Conservation (phyloP, 176 grass and related monocot genomes). For the Cocos nucifera region DNA sequence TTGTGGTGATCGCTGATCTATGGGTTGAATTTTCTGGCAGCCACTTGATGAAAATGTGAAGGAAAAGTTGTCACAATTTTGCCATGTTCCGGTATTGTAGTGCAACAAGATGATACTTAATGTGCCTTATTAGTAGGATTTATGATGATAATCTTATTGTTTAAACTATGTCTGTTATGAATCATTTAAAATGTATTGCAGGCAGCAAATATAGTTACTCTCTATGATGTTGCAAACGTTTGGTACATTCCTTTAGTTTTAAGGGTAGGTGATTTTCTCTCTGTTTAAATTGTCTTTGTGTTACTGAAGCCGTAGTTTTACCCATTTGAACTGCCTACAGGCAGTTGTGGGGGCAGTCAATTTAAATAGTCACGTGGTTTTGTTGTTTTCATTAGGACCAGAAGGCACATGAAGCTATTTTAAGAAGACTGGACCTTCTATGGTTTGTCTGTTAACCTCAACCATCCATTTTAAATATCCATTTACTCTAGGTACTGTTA, state of each 20-base stretch:
- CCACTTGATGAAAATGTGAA: conserved; percentile 35
- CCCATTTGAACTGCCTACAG: background rate
- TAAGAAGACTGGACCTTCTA: conserved; percentile 21
- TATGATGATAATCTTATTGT: too few species aligned
- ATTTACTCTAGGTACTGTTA: too few species aligned
- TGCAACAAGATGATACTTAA: too few species aligned
- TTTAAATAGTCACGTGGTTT: background rate
- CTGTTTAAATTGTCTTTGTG: too few species aligned
- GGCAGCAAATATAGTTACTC: conserved; percentile 34
- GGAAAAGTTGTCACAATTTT: conserved; percentile 38
- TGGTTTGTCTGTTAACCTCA: conserved; percentile 17
- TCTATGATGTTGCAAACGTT: conserved; percentile 41
- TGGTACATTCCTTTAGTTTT: conserved; percentile 42
- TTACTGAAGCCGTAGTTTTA: too few species aligned
- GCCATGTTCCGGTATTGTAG: conserved; percentile 33
- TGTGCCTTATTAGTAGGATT: too few species aligned
- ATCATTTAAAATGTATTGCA: conserved; percentile 13
- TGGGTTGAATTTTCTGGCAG: conserved; percentile 13
- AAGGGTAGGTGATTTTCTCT: conserved; percentile 10
- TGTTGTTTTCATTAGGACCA: conserved; percentile 29
- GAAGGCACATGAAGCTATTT: conserved; percentile 36
- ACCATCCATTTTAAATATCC: background rate
- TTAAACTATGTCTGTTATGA: background rate
- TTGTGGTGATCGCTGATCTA: background rate
- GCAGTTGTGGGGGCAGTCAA: background rate